Base-by-base conservation (phyloP, 2,329 filamentous ascomycete species). In the Alternaria gansuensis region DNA sequence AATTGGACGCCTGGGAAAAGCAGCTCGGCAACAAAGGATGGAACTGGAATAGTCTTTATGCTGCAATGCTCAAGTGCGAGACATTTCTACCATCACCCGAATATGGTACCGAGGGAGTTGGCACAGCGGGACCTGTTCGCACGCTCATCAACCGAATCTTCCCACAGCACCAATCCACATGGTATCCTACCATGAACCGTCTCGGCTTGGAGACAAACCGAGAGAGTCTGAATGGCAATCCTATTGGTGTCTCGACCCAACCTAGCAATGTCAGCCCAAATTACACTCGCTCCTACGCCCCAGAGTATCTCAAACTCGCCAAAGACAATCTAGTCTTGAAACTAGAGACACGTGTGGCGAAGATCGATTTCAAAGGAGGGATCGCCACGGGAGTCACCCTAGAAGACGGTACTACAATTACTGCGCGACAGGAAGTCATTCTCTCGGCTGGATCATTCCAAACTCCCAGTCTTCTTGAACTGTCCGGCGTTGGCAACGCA, bases 221-320 rank as follows among this genome's bases (percentile, higher is more conserved):
- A n/a, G 74, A 83, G 48, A 84, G 82, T 8, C 75, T 86, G 2
- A 77, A 78, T 13, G 84, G 84, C 2, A 79, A 82, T 46, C 81
- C 80, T 13, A 68, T 84, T 3, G 85, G 85, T 6, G 82, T 82
- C 6, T 82, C 81, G 72, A 80, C 78, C 33, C 82, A 83, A 57
- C 78, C 84, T 9, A 82, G 78, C 61, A 83, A 80, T 56, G 79
- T 86, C 36, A 77, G 79, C 9, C 77, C 75, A 4, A 78, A 80
- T 39, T 84, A 82, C 62, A 80, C 75, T 21, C 77, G 84, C 33
- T 84, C 82, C 2, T 86, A 84, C 68, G 75, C 77, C 24, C 81
- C 78, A 41, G 77, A 77, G 2, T 85, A 84, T 57, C 70, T 81
- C 0, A 72, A 78, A 4, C 66, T 78, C n/a, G 75, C 77, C 0